Conservation (phyloP, 306 rosid species). For the cucumber (Cucumis sativus) region Cucumber_9930_V3 NC_026655.2:4000501-4001000, state of each 20-base stretch:
- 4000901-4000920: neutral
- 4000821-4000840: slow-evolving; percentile 67
- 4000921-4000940: slow-evolving; percentile 36
- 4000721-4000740: slow-evolving; percentile 70
- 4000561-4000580: slow-evolving; percentile 66
- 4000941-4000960: slow-evolving; percentile 87
- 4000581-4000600: slow-evolving; percentile 65
- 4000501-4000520: neutral
- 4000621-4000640: slow-evolving; percentile 65
- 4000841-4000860: neutral
- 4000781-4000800: slow-evolving; percentile 82
- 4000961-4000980: slow-evolving; percentile 48
- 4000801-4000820: slow-evolving; percentile 57
- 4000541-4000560: slow-evolving; percentile 66
- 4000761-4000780: slow-evolving; percentile 95
- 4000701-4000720: slow-evolving; percentile 54
- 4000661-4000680: slow-evolving; percentile 59
- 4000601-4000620: slow-evolving; percentile 72
- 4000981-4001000: slow-evolving; percentile 64
- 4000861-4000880: neutral
- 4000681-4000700: slow-evolving; percentile 66
- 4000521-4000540: neutral
- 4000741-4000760: slow-evolving; percentile 89
- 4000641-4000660: slow-evolving; percentile 60
- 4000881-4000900: too few relatives aligned